Evolutionary conservation across 1,284 basidiomycete species (phyloP).

Genomic region (Marasmius fiardii): DNA sequence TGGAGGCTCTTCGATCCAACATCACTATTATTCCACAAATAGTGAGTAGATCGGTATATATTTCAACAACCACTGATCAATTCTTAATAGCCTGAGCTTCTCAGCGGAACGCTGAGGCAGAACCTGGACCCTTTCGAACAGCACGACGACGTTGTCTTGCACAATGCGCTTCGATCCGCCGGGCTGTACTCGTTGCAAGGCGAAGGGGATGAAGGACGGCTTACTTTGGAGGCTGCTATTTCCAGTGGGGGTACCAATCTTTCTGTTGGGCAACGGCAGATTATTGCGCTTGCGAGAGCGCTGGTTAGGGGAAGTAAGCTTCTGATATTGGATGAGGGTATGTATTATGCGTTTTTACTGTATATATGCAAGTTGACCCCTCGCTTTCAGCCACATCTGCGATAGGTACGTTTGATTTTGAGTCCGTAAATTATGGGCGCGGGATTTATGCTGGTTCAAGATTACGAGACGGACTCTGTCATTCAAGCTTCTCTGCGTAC

Average conservation of each 20-base stretch:
- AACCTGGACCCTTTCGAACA: constrained; percentile 74
- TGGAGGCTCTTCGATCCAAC: constrained; percentile 59
- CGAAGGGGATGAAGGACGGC: constrained; percentile 46
- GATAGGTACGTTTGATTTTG: constrained; percentile 34
- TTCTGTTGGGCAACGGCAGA: constrained; percentile 41
- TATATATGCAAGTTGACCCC: not conserved
- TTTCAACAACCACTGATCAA: not conserved
- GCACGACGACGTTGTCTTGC: constrained; percentile 64
- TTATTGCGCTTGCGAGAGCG: constrained; percentile 14
- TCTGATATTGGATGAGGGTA: constrained; percentile 60
- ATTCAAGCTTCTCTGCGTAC: constrained; percentile 58
- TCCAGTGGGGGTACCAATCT: constrained; percentile 44
- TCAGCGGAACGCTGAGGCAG: constrained; percentile 54
- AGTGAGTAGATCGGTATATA: constrained; percentile 29
- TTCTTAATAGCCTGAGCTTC: constrained; percentile 53
- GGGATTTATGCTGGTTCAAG: no score
- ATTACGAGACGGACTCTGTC: constrained; percentile 56
- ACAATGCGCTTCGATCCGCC: constrained; percentile 50
- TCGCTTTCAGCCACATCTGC: constrained; percentile 43
- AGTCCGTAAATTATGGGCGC: no score
- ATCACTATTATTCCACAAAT: constrained; percentile 64
- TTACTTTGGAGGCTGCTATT: constrained; percentile 53
- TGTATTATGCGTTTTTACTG: constrained; percentile 6
- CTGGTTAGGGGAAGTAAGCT: constrained; percentile 52
- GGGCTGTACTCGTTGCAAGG: constrained; percentile 52